Evolutionary conservation across 257 asterid genomes (phyloP).

Genomic region (Mitragyna speciosa): DNA sequence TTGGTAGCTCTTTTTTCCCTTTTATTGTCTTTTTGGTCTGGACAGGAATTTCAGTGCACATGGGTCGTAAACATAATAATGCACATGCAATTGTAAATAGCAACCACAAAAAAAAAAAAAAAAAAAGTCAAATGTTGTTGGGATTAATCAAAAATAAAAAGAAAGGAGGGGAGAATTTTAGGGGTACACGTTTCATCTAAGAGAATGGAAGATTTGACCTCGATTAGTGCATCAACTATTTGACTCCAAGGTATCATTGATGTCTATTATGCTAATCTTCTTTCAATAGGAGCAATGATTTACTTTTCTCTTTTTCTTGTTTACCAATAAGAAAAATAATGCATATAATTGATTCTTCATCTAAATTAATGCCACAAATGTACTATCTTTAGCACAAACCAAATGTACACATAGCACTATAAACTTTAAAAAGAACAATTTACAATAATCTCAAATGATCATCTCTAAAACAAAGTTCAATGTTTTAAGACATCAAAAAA

Average conservation of each 20-base stretch:
- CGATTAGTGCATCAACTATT: no score
- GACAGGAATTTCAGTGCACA: slow-evolving; percentile 1
- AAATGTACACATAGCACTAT: background rate
- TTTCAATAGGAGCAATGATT: no score
- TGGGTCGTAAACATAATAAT: no score
- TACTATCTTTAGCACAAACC: no score
- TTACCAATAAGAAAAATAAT: background rate
- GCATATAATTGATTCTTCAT: background rate
- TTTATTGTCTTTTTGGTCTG: background rate
- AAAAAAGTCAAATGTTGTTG: background rate
- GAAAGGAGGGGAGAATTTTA: background rate
- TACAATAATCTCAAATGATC: background rate
- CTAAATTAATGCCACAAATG: background rate
- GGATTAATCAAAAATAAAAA: background rate
- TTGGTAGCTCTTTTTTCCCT: background rate
- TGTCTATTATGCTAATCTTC: no score
- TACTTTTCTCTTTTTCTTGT: background rate
- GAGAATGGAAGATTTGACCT: no score
- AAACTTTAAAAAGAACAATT: no score
- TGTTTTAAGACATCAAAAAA: background rate
- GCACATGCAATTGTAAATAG: no score
- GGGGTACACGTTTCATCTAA: background rate
- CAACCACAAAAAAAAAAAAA: background rate
- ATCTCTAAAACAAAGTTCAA: background rate
- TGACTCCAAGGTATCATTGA: no score